Evolutionary conservation across 2,329 filamentous ascomycete species (phyloP), one percentile per base, ranked within the genome.

Genomic region (Achaetomium macrosporum): DNA sequence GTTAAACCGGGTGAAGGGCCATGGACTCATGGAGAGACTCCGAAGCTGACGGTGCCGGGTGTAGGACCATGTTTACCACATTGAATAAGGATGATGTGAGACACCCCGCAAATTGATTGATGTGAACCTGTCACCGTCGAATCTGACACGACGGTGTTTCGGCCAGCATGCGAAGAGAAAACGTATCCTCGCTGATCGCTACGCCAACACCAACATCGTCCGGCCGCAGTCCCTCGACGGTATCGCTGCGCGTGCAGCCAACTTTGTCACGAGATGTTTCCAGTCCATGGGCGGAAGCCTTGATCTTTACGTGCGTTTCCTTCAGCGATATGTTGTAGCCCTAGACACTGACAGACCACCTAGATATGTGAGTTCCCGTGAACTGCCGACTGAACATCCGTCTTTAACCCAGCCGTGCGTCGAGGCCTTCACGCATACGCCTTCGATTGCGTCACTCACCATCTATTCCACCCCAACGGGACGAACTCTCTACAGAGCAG

Each of bases 191-290:
- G 83, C 83, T 1, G 82, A 86, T 61, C 74, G 82, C 30, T 88
- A 88, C 64, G 80, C 84, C 30, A 87, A 87, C 66, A 81, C 78
- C 50, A 87, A 85, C 62, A 71, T 87, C 46, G 75, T 85, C 68
- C 77, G 76, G 30, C 65, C 75, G 5, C 69, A 70, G 2, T 76
- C 82, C 2, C 65, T 86, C 29, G 66, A 71, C 5, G 83, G 80
- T 2, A 82, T 88, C 45, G 68, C 76, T 49, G 74, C 81, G 57
- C 72, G 82, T 6, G 80, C 83, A 0, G 67, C 63, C 35, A 73
- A 72, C 29, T 85, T 87, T 57, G 65, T 82, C 6, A 68, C 73
- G 16, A 74, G 75, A 42, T 85, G 82, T 56, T 64, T 68, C 29
- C 69, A 69, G 30, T 72, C 75, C 2, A 64, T 68, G 1, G 69